Percentiles rank a stretch among this genome's conserved stretches.
phyloP scores from a whole-genome alignment of 2,329 filamentous ascomycete genomes.

The Blumeria graminis region DNA sequence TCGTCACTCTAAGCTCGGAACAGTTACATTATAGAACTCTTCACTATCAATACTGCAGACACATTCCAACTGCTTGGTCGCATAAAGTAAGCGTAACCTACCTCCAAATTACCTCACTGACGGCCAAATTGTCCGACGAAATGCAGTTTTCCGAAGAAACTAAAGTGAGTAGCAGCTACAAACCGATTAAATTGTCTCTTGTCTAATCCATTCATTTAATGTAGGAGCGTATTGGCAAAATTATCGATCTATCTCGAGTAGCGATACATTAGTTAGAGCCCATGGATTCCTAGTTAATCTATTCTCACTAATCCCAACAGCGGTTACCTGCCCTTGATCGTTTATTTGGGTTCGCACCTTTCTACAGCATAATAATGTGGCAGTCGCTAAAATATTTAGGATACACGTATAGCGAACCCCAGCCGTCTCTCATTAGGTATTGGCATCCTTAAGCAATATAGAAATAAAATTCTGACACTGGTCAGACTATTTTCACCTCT shows the following conservation, averaged over 20 bases:
- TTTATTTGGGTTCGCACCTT: constrained; percentile 59
- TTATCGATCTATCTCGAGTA: constrained; percentile 84
- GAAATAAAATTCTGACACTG: constrained; percentile 6
- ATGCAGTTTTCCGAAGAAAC: constrained; percentile 71
- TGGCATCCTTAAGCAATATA: neutral
- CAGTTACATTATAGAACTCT: too few relatives aligned
- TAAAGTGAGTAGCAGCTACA: constrained; percentile 39
- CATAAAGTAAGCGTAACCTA: too few relatives aligned
- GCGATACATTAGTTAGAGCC: constrained; percentile 74
- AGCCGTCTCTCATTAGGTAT: constrained; percentile 55
- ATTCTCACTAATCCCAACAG: constrained; percentile 20
- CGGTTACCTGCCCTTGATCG: constrained; percentile 86
- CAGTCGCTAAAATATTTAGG: constrained; percentile 24
- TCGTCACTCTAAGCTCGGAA: too few relatives aligned
- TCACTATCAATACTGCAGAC: too few relatives aligned
- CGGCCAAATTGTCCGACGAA: neutral
- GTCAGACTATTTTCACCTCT: constrained; percentile 38
- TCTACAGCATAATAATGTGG: neutral
- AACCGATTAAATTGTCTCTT: neutral
- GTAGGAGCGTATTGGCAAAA: constrained; percentile 89
- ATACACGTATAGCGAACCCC: constrained; percentile 82
- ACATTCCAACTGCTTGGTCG: too few relatives aligned
- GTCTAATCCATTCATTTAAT: neutral
- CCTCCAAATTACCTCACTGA: too few relatives aligned
- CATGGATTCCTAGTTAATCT: neutral